phyloP scores from a whole-genome alignment of 2,329 filamentous ascomycete species.

The Xylaria sp. region DNA sequence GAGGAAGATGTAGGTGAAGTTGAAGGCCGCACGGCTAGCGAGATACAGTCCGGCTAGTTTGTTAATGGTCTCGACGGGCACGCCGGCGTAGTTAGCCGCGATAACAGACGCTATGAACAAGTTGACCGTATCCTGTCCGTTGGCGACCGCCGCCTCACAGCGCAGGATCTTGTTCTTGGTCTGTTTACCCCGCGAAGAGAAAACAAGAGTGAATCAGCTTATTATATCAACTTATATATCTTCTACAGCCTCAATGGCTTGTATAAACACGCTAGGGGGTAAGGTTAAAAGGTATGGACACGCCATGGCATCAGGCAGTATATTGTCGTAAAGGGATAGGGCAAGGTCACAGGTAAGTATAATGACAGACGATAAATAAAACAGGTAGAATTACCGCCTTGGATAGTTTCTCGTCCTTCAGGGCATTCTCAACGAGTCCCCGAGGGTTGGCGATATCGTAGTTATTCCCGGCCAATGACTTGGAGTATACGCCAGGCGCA shows the following conservation, averaged over 20 bases:
- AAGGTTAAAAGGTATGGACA: too few species aligned
- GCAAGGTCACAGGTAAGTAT: background rate
- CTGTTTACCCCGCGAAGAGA: constrained; percentile 27
- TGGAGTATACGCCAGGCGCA: constrained; percentile 34
- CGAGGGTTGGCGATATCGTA: constrained; percentile 39
- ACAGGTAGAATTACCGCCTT: constrained; percentile 36
- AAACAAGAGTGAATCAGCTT: background rate
- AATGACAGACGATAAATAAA: background rate
- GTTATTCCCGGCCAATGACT: constrained; percentile 18
- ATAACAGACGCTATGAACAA: constrained; percentile 51
- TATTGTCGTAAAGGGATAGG: background rate
- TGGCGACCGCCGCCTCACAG: constrained; percentile 38
- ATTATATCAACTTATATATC: too few species aligned
- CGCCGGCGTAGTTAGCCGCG: constrained; percentile 59
- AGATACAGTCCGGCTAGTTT: constrained; percentile 55
- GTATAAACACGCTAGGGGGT: too few species aligned
- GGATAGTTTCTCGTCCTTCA: constrained; percentile 38
- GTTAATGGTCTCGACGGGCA: constrained; percentile 55
- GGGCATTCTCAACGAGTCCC: constrained; percentile 29
- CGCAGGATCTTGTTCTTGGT: constrained; percentile 42
- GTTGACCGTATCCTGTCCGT: constrained; percentile 41
- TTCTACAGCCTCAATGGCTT: too few species aligned
- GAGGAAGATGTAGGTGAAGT: constrained; percentile 57
- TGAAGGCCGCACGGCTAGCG: constrained; percentile 54
- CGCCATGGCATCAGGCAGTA: too few species aligned